Base-by-base conservation (phyloP, 1,284 basidiomycete species). In the Rhodotorula sp. region DNA sequence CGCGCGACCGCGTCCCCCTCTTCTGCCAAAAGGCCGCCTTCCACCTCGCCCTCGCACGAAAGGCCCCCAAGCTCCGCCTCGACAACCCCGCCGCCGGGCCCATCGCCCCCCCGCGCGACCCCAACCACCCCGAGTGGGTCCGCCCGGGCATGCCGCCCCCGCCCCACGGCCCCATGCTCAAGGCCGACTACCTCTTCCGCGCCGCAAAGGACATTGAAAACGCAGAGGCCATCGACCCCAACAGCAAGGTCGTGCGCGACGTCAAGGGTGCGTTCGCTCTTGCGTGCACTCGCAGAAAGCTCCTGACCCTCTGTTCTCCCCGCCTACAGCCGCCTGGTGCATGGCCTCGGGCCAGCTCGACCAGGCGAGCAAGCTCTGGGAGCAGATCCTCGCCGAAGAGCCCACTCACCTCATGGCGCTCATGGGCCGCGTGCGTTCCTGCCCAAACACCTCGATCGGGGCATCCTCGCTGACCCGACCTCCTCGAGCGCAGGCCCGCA, bases 21-120 rank as follows among this genome's bases (percentile, higher is more conserved):
- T 89, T 91, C 74, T 87, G 90, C 27, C 85, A 96, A 68, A 84
- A 92, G 34, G 92, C 92, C 2, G 93, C 93, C 81, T 86, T 95
- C 60, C 87, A 90, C 69, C 86, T 96, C 68, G 87, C 90, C 3
- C 85, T 88, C 74, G 90, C 92, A 1, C 86, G 90, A 45, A 86
- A 85, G 65, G 92, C 92, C 19, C 94, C 94, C 1, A 95, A 93
- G 79, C 79, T 90, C 9, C 84, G 91, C 42, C 81, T 95, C 1
- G 80, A 85, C 0, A 86, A 90, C 76, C 88, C 92, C 68, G 87
- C 90, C 84, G 13, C 53, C 25, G 61, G 49, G 1, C 58, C 53
- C 3, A 53, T 72, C 59, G 41, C n/a, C 1, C 54, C 60, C 48
- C 46, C 75, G 3, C 68, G 55, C 5, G 65, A 75, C 60, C 67